Evolutionary conservation across 345 rosid genomes (phyloP), one percentile per base, ranked within the genome.

Genomic region (Noccaea caerulescens): DNA sequence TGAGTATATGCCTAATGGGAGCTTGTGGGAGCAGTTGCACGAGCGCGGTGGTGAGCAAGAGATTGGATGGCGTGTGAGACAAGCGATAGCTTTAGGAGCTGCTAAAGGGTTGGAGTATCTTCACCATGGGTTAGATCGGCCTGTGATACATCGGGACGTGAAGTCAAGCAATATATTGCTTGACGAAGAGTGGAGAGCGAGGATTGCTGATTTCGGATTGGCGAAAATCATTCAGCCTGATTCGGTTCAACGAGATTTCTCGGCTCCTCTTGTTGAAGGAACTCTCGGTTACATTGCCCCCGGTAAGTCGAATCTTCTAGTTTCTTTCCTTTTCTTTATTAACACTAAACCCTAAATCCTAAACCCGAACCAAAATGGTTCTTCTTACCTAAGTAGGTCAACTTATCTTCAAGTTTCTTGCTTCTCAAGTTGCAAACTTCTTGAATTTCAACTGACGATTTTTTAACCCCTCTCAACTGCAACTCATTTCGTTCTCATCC

Each of bases 261-360:
- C 84, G 76, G 77, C 82, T 46, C 81, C 68, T 57, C 63, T 71
- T 33, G 81, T 93, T 52, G 82, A 88, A 36, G 98, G 98, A 59
- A 88, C 98, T 64, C 78, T 71, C 32, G 98, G 98, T 18, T 93
- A 93, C 81, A 90, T 93, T 44, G 96, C 98, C 69, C 98, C 98
- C 5, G 98, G 98, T 90, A 86, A 57, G 8, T 30, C 20, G 8
- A 58, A 16, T 63, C 46, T 38, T 10, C n/a, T 16, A 54, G 50
- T 53, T 60, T 38, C 4, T 30, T 18, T 12, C 13, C 7, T 46
- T 36, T 7, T 16, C 4, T 25, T 30, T 12, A n/a, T 2, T 63
- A 18, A 32, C 16, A 4, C 23, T 39, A 58, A 38, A 38, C 2
- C 18, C 37, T 30, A 11, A 53, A 25, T 11, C 18, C 37, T 30